Conservation (phyloP, 192 early-diverging fungal species). For the Jimgerdemannia flammicorona region DNA sequence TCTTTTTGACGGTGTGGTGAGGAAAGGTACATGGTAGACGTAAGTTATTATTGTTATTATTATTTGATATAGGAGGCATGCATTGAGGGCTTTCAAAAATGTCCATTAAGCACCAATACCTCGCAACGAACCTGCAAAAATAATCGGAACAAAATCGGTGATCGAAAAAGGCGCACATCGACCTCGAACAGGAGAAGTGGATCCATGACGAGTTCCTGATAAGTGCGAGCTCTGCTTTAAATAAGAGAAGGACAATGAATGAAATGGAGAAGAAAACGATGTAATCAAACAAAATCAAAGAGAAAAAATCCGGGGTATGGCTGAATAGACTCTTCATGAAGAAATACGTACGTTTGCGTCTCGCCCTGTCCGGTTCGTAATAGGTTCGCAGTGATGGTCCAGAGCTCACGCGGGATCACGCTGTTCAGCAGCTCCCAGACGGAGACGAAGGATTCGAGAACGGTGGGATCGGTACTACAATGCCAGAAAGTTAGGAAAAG, state of each 20-base stretch:
- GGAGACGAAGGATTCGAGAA: constrained; percentile 21
- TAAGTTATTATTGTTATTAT: too few species aligned
- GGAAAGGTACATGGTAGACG: too few species aligned
- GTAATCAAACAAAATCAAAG: neutral
- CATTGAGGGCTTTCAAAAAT: constrained; percentile 9
- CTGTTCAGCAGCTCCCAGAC: constrained; percentile 32
- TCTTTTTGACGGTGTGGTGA: constrained; percentile 1
- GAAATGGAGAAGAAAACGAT: neutral
- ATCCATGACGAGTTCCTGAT: constrained; percentile 37
- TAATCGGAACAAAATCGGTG: constrained; percentile 37
- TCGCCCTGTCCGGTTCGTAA: constrained; percentile 5
- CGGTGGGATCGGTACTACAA: constrained; percentile 1
- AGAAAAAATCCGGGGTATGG: neutral
- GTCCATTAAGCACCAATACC: neutral
- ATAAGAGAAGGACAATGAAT: neutral
- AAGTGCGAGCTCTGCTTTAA: neutral
- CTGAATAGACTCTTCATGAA: constrained; percentile 6
- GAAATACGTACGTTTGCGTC: neutral
- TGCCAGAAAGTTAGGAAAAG: too few species aligned
- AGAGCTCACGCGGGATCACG: constrained; percentile 26
- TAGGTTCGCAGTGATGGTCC: constrained; percentile 23
- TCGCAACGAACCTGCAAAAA: constrained; percentile 27
- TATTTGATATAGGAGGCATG: constrained; percentile 16
- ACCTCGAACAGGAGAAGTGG: constrained; percentile 52
- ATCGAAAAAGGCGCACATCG: constrained; percentile 51